Conservation (phyloP, 2,329 filamentous ascomycete genomes). For the Aspergillus oerlinghausenensis region DNA sequence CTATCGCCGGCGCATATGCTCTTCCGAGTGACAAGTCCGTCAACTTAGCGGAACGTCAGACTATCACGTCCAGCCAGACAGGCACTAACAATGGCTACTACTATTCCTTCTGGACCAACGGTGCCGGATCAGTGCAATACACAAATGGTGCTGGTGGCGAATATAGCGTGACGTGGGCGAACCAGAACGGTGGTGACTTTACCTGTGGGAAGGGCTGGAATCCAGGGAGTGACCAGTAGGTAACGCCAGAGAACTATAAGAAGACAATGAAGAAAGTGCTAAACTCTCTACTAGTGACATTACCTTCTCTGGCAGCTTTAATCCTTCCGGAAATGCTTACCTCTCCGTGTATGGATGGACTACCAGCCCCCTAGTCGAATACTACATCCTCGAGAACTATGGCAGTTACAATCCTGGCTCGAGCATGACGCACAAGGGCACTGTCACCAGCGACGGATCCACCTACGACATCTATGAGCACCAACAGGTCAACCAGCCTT, state of each 20-base stretch:
- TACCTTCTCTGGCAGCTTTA: conserved; percentile 26
- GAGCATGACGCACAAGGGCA: conserved; percentile 30
- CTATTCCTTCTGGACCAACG: conserved; percentile 50
- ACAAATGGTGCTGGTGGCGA: conserved; percentile 42
- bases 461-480: conserved; percentile 39
- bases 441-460: conserved; percentile 33
- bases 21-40: conserved; percentile 1
- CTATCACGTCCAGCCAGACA: conserved; percentile 9
- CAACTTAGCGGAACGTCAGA: conserved; percentile 8
- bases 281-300: conserved; percentile 10
- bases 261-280: not conserved
- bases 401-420: conserved; percentile 30
- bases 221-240: conserved; percentile 48
- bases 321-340: conserved; percentile 30
- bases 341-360: conserved; percentile 42
- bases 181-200: conserved; percentile 45
- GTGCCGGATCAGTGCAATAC: conserved; percentile 42
- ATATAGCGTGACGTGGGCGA: conserved; percentile 46
- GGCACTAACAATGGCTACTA: conserved; percentile 44
- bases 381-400: conserved; percentile 37
- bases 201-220: conserved; percentile 58
- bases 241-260: not conserved
- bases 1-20: conserved; percentile 6
- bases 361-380: conserved; percentile 32
- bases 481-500: conserved; percentile 35